phyloP scores from a whole-genome alignment of 148 eudicot species.

The Rheum nobile region DNA sequence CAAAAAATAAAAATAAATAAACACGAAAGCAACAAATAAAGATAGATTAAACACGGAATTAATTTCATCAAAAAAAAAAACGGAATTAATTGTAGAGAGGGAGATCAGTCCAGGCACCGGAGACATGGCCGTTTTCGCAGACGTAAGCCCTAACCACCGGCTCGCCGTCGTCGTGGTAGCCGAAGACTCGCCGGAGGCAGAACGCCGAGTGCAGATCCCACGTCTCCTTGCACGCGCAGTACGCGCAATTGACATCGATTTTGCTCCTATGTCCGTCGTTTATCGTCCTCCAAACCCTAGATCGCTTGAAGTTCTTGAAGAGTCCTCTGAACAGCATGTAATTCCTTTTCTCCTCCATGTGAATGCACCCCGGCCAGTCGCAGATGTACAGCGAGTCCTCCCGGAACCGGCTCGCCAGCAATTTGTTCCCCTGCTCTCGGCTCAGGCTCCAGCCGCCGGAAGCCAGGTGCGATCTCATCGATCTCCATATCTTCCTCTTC shows the following conservation, averaged over 20 bases:
- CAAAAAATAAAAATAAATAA: too few species aligned
- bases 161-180: slow-evolving; percentile 87
- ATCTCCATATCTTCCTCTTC: slow-evolving; percentile 31
- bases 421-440: slow-evolving; percentile 73
- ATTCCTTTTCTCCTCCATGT: slow-evolving; percentile 61
- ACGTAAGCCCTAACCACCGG: slow-evolving; percentile 92
- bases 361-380: slow-evolving; percentile 93
- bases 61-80: neutral
- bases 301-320: slow-evolving; percentile 71
- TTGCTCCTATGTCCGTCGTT: slow-evolving; percentile 55
- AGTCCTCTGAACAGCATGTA: slow-evolving; percentile 87
- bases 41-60: too few species aligned
- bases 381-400: slow-evolving; percentile 75
- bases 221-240: slow-evolving; percentile 45
- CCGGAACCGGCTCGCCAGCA: slow-evolving; percentile 69
- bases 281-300: slow-evolving; percentile 84
- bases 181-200: slow-evolving; percentile 76
- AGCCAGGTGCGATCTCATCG: slow-evolving; percentile 58
- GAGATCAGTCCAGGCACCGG: slow-evolving; percentile 95
- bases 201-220: slow-evolving; percentile 96
- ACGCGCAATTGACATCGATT: slow-evolving; percentile 58
- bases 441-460: slow-evolving; percentile 61
- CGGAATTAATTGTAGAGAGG: slow-evolving; percentile 42
- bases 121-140: slow-evolving; percentile 96
- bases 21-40: neutral